Percentiles rank a stretch among this genome's conserved stretches.
Conservation (phyloP, 768 basidiomycete species). For the Gymnopilus junonius region DNA sequence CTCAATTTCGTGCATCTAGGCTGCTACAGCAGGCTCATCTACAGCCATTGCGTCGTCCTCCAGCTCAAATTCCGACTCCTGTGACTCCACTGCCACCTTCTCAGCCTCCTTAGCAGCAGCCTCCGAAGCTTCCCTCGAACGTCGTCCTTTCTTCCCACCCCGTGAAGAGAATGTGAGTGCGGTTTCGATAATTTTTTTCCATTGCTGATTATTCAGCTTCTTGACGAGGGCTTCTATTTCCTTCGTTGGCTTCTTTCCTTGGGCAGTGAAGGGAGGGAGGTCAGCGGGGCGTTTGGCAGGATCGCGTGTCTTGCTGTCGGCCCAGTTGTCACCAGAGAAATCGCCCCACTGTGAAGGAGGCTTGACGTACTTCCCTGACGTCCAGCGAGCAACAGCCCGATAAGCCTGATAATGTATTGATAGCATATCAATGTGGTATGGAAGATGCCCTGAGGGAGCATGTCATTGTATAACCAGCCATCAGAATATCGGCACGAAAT, state of each 20-base stretch:
- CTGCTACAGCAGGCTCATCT: neutral
- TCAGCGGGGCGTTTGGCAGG: neutral
- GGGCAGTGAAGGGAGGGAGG: neutral
- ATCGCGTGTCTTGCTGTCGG: neutral
- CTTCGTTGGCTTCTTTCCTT: neutral
- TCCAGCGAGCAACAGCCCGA: too few species aligned
- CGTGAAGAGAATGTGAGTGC: neutral
- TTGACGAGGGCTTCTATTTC: neutral
- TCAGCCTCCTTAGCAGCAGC: neutral
- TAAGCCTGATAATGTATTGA: too few species aligned
- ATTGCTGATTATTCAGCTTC: neutral
- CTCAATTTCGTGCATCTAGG: neutral
- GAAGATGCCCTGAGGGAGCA: too few species aligned
- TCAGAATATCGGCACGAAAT: too few species aligned
- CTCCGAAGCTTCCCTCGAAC: neutral
- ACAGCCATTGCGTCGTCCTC: neutral
- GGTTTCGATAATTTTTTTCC: neutral
- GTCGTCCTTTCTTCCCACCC: neutral
- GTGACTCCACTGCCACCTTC: neutral
- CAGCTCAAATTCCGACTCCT: neutral
- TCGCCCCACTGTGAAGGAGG: too few species aligned
- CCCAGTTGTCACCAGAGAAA: neutral
- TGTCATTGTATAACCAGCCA: too few species aligned
- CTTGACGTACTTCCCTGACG: too few species aligned
- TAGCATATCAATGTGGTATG: too few species aligned